Percentiles rank a stretch among this genome's conserved stretches.
Evolutionary conservation across 2,329 filamentous ascomycete genomes (phyloP).

Genomic region (Fusarium buharicum): DNA sequence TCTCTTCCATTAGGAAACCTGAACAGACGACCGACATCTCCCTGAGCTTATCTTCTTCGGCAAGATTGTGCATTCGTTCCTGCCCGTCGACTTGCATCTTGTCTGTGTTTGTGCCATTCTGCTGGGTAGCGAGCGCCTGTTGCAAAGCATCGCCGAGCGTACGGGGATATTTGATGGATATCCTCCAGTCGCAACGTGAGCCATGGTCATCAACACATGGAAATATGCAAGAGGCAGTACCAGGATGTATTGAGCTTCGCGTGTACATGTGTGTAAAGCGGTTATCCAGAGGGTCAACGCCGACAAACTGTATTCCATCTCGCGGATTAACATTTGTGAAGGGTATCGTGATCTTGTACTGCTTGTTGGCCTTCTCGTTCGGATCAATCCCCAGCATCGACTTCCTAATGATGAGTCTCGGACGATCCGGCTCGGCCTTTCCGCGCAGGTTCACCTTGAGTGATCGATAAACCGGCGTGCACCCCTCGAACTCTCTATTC

Average conservation of each 20-base stretch:
- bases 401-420: conserved; percentile 58
- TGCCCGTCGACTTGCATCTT: conserved; percentile 56
- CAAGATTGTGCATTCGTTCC: conserved; percentile 58
- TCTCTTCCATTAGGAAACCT: conserved; percentile 86
- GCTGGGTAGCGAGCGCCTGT: conserved; percentile 58
- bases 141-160: conserved; percentile 82
- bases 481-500: conserved; percentile 65
- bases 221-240: conserved; percentile 86
- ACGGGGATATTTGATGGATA: conserved; percentile 85
- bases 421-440: conserved; percentile 53
- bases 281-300: conserved; percentile 79
- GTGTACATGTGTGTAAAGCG: conserved; percentile 95
- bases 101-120: conserved; percentile 49
- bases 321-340: conserved; percentile 80
- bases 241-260: conserved; percentile 79
- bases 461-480: conserved; percentile 66
- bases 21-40: conserved; percentile 94
- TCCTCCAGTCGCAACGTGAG: conserved; percentile 84
- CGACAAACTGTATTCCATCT: conserved; percentile 92
- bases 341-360: conserved; percentile 71
- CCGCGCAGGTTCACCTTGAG: conserved; percentile 58
- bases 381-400: conserved; percentile 51
- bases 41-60: conserved; percentile 83
- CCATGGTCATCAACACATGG: conserved; percentile 90
- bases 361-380: conserved; percentile 55